Base-by-base conservation (phyloP, 2,329 filamentous ascomycete genomes). In the Helicocarpus griseus region DNA sequence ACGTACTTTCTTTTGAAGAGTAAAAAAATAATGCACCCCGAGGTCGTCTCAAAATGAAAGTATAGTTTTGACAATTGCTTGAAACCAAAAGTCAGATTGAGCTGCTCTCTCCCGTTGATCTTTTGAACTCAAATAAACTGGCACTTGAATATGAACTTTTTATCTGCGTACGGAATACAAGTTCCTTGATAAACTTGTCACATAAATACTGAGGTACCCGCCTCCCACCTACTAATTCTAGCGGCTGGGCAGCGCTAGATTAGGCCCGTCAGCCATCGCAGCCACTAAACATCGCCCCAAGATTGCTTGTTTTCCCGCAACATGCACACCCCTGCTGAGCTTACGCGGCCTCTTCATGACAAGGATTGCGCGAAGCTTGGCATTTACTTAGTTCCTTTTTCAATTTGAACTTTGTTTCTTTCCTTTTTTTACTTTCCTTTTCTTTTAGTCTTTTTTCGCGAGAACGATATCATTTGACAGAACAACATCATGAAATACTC, bases 271-370 rank as follows among this genome's bases (percentile, higher is more conserved):
- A 40, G 21, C 38, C 38, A 40, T 40, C 38, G 13, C n/a, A 19
- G 24, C 26, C 41, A 44, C 41, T 29, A 28, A 31, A 29, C 24
- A 44, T 6, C 14, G 17, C 7, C 17, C 26, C 41, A 44, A 44
- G 14, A 44, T 29, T 44, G 41, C 41, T 44, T 44, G 41, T 44
- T 44, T 44, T 44, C 41, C 41, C 41, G 41, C 24, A 24, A 44
- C 28, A 44, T 44, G 41, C 24, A 29, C 26, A 31, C 11, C 41
- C 41, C 24, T 31, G 41, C 41, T 17, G 11, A 31, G 41, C 41
- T 44, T 19, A 44, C 41, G 41, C 41, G 41, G 41, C 41, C 26
- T 44, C 28, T n/a, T 19, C 17, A 19, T n/a, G 13, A n/a, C 11
- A 39, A 14, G 7, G 2, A 6, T 28, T 43, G 40, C 7, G 22